A percentile compares a stretch with the other conserved stretches of the same genome.
Conservation (phyloP, 495 filamentous ascomycete genomes). For the Xylaria telfairii region DNA sequence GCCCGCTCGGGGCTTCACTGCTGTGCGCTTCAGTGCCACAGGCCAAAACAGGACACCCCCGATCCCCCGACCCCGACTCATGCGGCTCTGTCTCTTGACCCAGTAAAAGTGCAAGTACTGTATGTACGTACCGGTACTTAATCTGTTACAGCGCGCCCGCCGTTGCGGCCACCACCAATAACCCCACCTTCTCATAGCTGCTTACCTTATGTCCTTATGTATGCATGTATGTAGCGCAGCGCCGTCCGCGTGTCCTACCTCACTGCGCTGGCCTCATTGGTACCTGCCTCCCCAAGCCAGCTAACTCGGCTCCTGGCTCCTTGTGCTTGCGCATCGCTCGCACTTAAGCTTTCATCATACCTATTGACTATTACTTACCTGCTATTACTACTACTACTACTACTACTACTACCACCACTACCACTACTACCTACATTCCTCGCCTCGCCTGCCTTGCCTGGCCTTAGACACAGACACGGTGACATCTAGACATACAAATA, state of each 20-base stretch:
- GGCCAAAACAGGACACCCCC: not conserved
- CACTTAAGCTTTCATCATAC: conserved; percentile 1
- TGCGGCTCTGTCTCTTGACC: conserved; percentile 10
- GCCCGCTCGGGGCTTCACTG: not conserved
- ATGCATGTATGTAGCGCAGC: not conserved
- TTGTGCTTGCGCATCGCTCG: too few species aligned
- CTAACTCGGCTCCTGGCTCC: too few species aligned
- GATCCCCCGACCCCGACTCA: conserved; percentile 1
- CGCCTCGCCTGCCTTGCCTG: conserved; percentile 10
- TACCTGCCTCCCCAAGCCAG: conserved; percentile 5
- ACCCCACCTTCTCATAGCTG: conserved; percentile 7
- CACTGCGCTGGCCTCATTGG: not conserved
- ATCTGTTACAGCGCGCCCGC: not conserved
- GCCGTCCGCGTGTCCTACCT: conserved; percentile 13
- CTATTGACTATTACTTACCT: too few species aligned
- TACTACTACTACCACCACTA: not conserved
- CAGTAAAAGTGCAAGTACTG: not conserved
- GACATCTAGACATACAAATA: not conserved
- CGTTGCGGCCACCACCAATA: not conserved
- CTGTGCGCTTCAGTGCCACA: not conserved
- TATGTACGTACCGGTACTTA: not conserved
- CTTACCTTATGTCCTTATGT: too few species aligned
- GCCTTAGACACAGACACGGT: too few species aligned
- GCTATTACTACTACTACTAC: too few species aligned
- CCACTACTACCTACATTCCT: conserved; percentile 2